These are phyloP conservation scores for Sporothrix sp. DNA, from an alignment of 2,329 filamentous ascomycete species.

Conservation along the genomic window DNA sequence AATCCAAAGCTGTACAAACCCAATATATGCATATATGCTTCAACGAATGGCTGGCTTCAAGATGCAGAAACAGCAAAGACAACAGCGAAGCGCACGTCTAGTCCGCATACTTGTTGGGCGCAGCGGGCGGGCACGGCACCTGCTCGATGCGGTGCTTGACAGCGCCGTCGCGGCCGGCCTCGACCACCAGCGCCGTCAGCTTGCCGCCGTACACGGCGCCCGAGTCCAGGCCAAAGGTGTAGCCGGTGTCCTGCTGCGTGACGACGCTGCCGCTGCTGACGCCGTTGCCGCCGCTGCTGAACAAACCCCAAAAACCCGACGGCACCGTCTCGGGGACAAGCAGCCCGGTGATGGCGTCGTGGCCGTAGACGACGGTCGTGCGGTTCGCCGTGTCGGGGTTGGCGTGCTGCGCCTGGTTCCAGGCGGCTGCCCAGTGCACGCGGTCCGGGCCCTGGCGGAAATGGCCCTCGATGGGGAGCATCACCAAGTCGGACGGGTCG, in stretches of 20 bases:
- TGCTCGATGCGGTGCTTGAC: slow-evolving; percentile 31
- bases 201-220: slow-evolving; percentile 67
- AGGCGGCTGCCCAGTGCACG: slow-evolving; percentile 54
- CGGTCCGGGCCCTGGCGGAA: slow-evolving; percentile 34
- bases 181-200: slow-evolving; percentile 68
- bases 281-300: background rate
- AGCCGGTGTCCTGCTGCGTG: slow-evolving; percentile 34
- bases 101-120: slow-evolving; percentile 8
- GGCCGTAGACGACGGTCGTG: slow-evolving; percentile 74
- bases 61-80: background rate
- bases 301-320: background rate
- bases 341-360: slow-evolving; percentile 69
- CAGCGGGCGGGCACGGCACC: slow-evolving; percentile 29
- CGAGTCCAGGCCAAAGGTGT: slow-evolving; percentile 77
- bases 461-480: slow-evolving; percentile 32
- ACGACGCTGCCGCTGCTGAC: slow-evolving; percentile 20
- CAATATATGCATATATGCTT: background rate
- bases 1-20: too few species aligned
- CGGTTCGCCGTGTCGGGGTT: slow-evolving; percentile 25
- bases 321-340: slow-evolving; percentile 20
- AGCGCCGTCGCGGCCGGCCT: slow-evolving; percentile 31
- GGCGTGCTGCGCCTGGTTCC: slow-evolving; percentile 42
- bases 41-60: too few species aligned
- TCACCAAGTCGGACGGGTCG: slow-evolving; percentile 15
- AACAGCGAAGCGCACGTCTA: background rate